These are phyloP conservation scores for Mycena metata DNA, from an alignment of 768 basidiomycete genomes.

Conservation along the genomic window DNA sequence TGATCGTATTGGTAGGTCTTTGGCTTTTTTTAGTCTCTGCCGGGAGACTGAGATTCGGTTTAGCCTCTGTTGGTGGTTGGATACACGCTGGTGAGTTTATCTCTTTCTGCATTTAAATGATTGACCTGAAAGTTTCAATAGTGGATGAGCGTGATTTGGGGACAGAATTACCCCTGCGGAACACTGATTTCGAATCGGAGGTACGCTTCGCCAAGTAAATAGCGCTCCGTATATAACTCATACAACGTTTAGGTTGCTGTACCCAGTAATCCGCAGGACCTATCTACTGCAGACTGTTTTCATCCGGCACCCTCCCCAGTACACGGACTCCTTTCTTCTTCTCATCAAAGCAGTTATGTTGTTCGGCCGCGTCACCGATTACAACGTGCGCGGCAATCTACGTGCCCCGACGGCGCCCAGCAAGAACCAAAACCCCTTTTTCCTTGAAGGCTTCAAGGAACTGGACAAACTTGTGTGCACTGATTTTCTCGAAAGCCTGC, in stretches of 20 bases:
- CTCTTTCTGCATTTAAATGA: background rate
- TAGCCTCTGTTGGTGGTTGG: constrained; percentile 84
- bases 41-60: constrained; percentile 6
- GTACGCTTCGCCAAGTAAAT: constrained; percentile 53
- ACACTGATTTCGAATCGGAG: constrained; percentile 81
- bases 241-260: constrained; percentile 61
- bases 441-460: constrained; percentile 73
- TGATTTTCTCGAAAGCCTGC: constrained; percentile 80
- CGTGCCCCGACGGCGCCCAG: constrained; percentile 75
- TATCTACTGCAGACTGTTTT: constrained; percentile 75
- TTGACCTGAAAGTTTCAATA: constrained; percentile 10
- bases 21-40: constrained; percentile 37
- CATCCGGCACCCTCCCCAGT: constrained; percentile 77
- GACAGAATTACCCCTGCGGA: constrained; percentile 84
- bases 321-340: constrained; percentile 86
- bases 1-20: constrained; percentile 73
- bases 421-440: constrained; percentile 82
- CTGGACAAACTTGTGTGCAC: constrained; percentile 77
- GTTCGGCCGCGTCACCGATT: constrained; percentile 89
- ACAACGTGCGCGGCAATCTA: constrained; percentile 81
- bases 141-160: constrained; percentile 88
- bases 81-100: constrained; percentile 66
- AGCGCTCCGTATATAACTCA: constrained; percentile 14
- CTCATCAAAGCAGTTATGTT: constrained; percentile 88
- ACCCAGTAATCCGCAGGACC: constrained; percentile 82